Evolutionary conservation across 75 land plant genomes (phyloP).

Genomic region (Picea glauca): DNA sequence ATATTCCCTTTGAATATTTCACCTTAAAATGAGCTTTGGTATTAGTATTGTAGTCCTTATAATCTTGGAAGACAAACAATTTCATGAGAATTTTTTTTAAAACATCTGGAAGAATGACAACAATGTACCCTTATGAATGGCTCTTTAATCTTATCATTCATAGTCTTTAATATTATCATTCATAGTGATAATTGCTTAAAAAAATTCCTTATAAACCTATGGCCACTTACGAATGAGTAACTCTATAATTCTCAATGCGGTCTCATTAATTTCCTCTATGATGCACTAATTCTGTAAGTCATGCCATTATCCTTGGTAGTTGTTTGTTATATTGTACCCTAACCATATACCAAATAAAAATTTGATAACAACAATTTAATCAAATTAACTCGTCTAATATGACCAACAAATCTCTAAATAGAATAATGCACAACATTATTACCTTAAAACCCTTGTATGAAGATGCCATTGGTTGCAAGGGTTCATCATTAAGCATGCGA

Average conservation of each 20-base stretch:
- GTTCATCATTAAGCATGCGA: no score
- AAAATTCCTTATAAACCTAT: no score
- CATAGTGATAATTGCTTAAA: no score
- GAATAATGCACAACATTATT: not conserved
- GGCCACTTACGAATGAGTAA: conserved; percentile 89
- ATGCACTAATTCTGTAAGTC: conserved; percentile 67
- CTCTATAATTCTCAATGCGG: conserved; percentile 74
- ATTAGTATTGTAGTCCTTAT: conserved; percentile 52
- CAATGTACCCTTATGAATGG: conserved; percentile 74
- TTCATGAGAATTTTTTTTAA: not conserved
- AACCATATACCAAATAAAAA: not conserved
- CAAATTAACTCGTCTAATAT: not conserved
- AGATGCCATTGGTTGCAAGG: conserved; percentile 91
- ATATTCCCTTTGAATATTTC: conserved; percentile 62
- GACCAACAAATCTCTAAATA: not conserved
- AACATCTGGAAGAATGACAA: not conserved
- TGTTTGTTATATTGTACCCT: conserved; percentile 83
- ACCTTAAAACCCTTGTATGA: conserved; percentile 96
- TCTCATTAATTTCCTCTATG: conserved; percentile 72
- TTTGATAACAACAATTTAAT: not conserved
- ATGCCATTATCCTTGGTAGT: conserved; percentile 66
- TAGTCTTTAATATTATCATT: no score
- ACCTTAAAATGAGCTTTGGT: conserved; percentile 71
- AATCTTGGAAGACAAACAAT: conserved; percentile 43
- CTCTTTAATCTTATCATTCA: conserved; percentile 66